A percentile compares a stretch with the other conserved stretches of the same genome.
phyloP scores from a whole-genome alignment of 495 filamentous ascomycete genomes.

The Penicillium coffeae region DNA sequence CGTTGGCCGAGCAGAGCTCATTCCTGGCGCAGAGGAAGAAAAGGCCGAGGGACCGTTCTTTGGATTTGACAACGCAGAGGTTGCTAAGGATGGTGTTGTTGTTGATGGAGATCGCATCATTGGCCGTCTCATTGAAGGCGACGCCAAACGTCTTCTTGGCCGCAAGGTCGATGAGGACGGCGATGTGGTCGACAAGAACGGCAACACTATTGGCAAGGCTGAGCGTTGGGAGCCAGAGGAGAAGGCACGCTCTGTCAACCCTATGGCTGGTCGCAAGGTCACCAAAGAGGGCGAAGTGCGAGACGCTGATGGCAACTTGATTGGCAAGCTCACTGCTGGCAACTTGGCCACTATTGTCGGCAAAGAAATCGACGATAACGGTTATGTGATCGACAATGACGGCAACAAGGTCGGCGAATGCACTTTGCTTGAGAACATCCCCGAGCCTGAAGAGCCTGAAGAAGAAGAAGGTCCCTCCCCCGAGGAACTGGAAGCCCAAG shows the following conservation, averaged over 20 bases:
- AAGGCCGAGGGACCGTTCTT: slow-evolving; percentile 75
- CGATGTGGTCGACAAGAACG: slow-evolving; percentile 76
- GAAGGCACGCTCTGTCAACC: slow-evolving; percentile 61
- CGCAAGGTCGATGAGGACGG: slow-evolving; percentile 80
- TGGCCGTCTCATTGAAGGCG: slow-evolving; percentile 69
- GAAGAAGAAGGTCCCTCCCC: slow-evolving; percentile 34
- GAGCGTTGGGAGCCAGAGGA: slow-evolving; percentile 79
- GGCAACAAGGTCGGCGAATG: slow-evolving; percentile 77
- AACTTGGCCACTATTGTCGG: slow-evolving; percentile 66
- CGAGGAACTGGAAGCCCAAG: slow-evolving; percentile 51
- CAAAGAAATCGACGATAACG: slow-evolving; percentile 80
- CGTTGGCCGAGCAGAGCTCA: slow-evolving; percentile 74
- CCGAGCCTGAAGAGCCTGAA: slow-evolving; percentile 27
- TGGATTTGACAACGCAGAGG: slow-evolving; percentile 66
- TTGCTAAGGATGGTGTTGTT: slow-evolving; percentile 75
- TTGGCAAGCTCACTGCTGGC: slow-evolving; percentile 74
- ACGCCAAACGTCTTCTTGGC: slow-evolving; percentile 66
- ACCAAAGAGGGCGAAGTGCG: slow-evolving; percentile 81
- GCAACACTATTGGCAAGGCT: slow-evolving; percentile 75
- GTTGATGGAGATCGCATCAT: slow-evolving; percentile 62
- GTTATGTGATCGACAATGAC: slow-evolving; percentile 78
- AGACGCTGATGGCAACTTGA: slow-evolving; percentile 74
- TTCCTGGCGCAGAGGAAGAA: slow-evolving; percentile 64
- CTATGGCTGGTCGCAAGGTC: slow-evolving; percentile 73
- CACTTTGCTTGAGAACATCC: slow-evolving; percentile 71